These are phyloP conservation scores for Zygosaccharomyces pseudorouxii DNA, from an alignment of 805 yeast genomes.

Conservation along the genomic window DNA sequence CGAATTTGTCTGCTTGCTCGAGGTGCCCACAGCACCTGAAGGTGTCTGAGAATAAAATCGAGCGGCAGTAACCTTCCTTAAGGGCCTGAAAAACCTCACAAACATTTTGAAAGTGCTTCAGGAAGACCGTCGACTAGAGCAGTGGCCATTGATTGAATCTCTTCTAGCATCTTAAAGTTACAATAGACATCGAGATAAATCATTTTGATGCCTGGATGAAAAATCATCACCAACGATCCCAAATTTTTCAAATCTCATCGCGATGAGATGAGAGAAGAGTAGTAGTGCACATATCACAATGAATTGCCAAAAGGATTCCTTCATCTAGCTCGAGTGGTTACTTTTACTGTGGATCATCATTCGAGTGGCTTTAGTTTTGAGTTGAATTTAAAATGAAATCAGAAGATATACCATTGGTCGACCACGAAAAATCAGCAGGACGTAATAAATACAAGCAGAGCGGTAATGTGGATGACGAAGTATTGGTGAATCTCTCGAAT, in stretches of 20 bases:
- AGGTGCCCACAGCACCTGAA: not conserved
- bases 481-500: slow-evolving; percentile 25
- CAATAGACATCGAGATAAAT: not conserved
- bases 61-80: not conserved
- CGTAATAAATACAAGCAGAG: slow-evolving; percentile 13
- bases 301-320: not conserved
- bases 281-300: not conserved
- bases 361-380: not conserved
- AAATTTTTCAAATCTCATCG: slow-evolving; percentile 18
- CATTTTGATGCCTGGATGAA: not conserved
- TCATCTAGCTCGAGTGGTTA: not conserved
- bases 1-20: slow-evolving; percentile 9
- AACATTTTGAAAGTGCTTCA: not conserved
- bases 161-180: not conserved
- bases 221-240: slow-evolving; percentile 9
- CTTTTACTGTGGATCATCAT: not conserved
- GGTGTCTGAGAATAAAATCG: slow-evolving; percentile 9
- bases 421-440: not conserved
- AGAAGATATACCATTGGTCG: slow-evolving; percentile 1
- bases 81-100: slow-evolving; percentile 1
- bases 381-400: slow-evolving; percentile 2
- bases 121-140: not conserved
- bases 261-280: slow-evolving; percentile 1
- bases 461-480: slow-evolving; percentile 28
- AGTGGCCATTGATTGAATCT: not conserved